Conservation (phyloP, 345 rosid species). For the Linum lewisii region DNA sequence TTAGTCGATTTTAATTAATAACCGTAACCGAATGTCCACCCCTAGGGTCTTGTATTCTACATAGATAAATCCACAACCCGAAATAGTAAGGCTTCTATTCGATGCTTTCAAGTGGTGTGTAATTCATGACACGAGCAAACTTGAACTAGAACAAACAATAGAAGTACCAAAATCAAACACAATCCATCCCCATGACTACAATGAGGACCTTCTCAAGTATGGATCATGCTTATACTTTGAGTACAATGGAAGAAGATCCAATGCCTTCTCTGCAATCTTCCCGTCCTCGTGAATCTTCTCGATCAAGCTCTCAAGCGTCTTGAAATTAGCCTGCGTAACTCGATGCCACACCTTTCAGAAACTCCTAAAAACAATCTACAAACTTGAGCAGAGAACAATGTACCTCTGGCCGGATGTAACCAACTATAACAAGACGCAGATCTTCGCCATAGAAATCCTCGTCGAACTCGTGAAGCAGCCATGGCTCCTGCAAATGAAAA, state of each 20-base stretch:
- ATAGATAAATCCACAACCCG: too few species aligned
- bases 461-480: constrained; percentile 77
- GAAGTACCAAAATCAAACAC: background rate
- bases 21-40: too few species aligned
- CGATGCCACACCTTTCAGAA: too few species aligned
- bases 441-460: constrained; percentile 92
- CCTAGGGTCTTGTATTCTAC: too few species aligned
- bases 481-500: constrained; percentile 56
- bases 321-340: constrained; percentile 59
- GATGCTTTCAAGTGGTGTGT: too few species aligned
- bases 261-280: constrained; percentile 58
- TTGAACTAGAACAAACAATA: too few species aligned
- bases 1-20: too few species aligned
- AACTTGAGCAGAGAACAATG: background rate
- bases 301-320: constrained; percentile 56
- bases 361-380: too few species aligned
- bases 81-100: too few species aligned
- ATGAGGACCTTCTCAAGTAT: constrained; percentile 25
- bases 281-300: constrained; percentile 74
- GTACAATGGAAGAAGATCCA: constrained; percentile 64
- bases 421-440: constrained; percentile 60
- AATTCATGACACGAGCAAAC: too few species aligned
- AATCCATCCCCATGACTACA: constrained; percentile 9
- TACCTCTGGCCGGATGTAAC: constrained; percentile 93
- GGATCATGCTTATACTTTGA: constrained; percentile 46